phyloP scores from a whole-genome alignment of 208 protist species.

The Leishmania braziliensis region DNA sequence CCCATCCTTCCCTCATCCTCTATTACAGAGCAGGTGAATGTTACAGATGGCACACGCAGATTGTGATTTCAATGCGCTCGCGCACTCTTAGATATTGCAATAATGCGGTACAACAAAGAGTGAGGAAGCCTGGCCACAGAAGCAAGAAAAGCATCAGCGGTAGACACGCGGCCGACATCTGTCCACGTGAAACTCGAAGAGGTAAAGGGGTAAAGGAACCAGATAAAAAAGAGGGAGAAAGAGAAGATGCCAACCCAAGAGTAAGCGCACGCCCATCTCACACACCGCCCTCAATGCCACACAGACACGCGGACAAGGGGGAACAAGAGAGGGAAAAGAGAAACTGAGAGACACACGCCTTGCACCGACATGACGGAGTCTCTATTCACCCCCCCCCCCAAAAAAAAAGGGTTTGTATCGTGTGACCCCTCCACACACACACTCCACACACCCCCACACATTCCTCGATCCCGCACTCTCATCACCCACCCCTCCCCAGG shows the following conservation, averaged over 20 bases:
- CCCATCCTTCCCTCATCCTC: background rate
- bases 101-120: background rate
- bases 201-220: background rate
- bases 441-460: no score
- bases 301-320: background rate
- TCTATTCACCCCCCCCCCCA: no score
- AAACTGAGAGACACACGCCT: background rate
- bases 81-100: background rate
- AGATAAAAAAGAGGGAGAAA: background rate
- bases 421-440: background rate
- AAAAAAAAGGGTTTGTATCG: background rate
- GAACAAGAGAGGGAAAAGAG: background rate
- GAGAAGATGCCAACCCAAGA: background rate
- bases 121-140: no score
- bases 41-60: background rate
- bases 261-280: background rate
- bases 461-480: background rate
- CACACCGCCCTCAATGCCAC: background rate
- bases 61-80: background rate
- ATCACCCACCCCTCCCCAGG: background rate
- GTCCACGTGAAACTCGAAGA: background rate
- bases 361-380: background rate
- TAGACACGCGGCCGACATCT: background rate
- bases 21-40: background rate
- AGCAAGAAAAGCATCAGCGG: background rate